Conservation (phyloP, 805 yeast genomes). For the Hanseniaspora vineae region DNA sequence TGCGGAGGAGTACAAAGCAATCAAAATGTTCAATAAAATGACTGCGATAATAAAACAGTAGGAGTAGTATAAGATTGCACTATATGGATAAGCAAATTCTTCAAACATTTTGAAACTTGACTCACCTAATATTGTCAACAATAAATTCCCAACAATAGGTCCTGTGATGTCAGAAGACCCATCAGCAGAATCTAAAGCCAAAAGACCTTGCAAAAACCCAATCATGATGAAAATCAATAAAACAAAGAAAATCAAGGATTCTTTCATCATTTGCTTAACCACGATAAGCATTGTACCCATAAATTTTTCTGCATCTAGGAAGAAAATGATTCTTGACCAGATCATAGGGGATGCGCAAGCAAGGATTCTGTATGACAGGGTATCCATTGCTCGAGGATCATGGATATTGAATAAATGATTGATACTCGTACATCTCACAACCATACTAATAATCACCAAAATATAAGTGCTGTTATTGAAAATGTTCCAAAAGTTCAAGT, state of each 20-base stretch:
- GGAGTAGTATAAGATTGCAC: conserved; percentile 61
- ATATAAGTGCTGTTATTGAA: conserved; percentile 62
- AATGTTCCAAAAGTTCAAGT: conserved; percentile 66
- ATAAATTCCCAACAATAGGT: conserved; percentile 47
- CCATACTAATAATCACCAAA: conserved; percentile 39
- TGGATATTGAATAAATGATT: conserved; percentile 4
- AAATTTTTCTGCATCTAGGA: conserved; percentile 65
- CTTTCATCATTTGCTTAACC: conserved; percentile 74
- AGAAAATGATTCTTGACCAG: conserved; percentile 70
- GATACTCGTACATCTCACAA: conserved; percentile 33
- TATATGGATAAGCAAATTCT: conserved; percentile 74
- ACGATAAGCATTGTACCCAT: conserved; percentile 87
- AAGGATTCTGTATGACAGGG: conserved; percentile 52
- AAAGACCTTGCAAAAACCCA: conserved; percentile 78
- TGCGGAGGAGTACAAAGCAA: conserved; percentile 78
- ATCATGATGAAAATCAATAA: conserved; percentile 53
- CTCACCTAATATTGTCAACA: conserved; percentile 61
- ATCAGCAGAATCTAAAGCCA: conserved; percentile 80
- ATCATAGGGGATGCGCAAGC: conserved; percentile 77
- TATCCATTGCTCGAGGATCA: conserved; percentile 24
- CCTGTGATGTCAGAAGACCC: conserved; percentile 68
- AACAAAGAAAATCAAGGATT: conserved; percentile 71
- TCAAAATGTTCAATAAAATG: conserved; percentile 65
- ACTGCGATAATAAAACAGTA: conserved; percentile 67
- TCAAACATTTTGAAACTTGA: conserved; percentile 61